Conservation (phyloP, 371 early-diverging fungal genomes). For the Rhizopus sp. region DNA sequence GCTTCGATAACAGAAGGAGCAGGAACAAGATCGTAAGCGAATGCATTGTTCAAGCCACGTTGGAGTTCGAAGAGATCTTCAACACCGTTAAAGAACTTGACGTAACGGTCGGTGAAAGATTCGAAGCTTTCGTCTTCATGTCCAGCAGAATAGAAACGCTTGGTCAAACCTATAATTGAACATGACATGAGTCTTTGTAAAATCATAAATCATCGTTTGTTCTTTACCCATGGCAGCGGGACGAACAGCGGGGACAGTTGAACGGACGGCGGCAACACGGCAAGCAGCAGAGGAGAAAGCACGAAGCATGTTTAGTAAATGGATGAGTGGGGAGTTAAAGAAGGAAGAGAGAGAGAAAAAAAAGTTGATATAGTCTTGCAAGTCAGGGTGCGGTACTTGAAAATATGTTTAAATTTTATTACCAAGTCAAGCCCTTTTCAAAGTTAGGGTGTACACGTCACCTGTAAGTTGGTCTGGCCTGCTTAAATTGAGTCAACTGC, state of each 20-base stretch:
- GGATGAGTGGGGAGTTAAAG: conserved; percentile 38
- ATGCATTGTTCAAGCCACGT: conserved; percentile 96
- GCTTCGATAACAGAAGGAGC: conserved; percentile 85
- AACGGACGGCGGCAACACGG: conserved; percentile 39
- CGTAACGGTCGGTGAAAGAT: conserved; percentile 78
- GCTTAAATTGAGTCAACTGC: background rate
- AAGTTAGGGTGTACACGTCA: no score
- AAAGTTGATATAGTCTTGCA: conserved; percentile 11
- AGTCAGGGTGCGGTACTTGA: conserved; percentile 17
- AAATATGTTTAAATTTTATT: no score
- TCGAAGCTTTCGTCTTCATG: conserved; percentile 81
- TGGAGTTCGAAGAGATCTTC: conserved; percentile 96
- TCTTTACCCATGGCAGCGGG: conserved; percentile 33
- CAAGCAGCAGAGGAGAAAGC: conserved; percentile 46
- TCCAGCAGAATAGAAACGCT: conserved; percentile 65
- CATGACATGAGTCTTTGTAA: background rate
- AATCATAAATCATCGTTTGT: conserved; percentile 3
- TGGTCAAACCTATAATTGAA: conserved; percentile 34
- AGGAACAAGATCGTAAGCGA: conserved; percentile 94
- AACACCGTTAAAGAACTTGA: conserved; percentile 86
- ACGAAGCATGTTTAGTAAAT: conserved; percentile 45
- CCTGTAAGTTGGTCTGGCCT: no score
- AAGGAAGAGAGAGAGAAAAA: conserved; percentile 22
- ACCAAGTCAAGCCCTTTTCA: background rate
- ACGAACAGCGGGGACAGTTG: conserved; percentile 33